Conservation (phyloP, 2,329 filamentous ascomycete species). For the Venturia effusa region DNA sequence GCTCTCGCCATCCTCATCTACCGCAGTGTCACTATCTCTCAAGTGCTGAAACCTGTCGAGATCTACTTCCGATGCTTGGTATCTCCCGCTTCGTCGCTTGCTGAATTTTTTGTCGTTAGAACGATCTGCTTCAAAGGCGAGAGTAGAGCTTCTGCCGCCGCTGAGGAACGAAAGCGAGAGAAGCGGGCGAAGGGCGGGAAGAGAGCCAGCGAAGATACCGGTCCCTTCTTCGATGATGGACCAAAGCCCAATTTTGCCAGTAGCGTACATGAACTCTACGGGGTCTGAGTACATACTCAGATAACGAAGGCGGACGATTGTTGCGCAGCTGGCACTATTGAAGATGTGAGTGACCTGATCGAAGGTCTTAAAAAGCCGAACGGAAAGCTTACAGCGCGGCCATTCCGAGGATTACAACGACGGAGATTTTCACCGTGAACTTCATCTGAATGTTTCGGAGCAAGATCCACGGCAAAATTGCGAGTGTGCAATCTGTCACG, state of each 20-base stretch:
- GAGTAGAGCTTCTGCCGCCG: not conserved
- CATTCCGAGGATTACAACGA: constrained; percentile 29
- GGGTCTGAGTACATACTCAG: constrained; percentile 30
- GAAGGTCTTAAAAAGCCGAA: not conserved
- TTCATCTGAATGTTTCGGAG: constrained; percentile 35
- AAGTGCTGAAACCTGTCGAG: not conserved
- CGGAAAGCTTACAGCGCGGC: not conserved
- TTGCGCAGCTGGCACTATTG: constrained; percentile 27
- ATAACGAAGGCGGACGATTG: constrained; percentile 33
- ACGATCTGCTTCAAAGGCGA: not conserved
- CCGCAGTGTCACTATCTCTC: not conserved
- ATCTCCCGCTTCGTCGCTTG: not conserved
- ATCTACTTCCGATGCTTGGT: not conserved
- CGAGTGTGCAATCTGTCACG: constrained; percentile 20
- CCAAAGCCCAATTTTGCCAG: constrained; percentile 35
- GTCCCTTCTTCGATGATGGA: constrained; percentile 39
- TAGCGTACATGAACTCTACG: constrained; percentile 29
- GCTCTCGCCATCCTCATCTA: not conserved
- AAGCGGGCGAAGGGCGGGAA: constrained; percentile 36
- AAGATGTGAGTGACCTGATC: constrained; percentile 31
- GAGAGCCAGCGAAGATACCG: constrained; percentile 38
- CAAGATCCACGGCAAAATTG: constrained; percentile 24
- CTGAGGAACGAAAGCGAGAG: constrained; percentile 19
- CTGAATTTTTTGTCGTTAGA: not conserved
- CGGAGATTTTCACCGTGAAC: too few relatives aligned